These are phyloP conservation scores for Arabis alpina DNA, from an alignment of 345 rosid genomes.

Conservation along the genomic window DNA sequence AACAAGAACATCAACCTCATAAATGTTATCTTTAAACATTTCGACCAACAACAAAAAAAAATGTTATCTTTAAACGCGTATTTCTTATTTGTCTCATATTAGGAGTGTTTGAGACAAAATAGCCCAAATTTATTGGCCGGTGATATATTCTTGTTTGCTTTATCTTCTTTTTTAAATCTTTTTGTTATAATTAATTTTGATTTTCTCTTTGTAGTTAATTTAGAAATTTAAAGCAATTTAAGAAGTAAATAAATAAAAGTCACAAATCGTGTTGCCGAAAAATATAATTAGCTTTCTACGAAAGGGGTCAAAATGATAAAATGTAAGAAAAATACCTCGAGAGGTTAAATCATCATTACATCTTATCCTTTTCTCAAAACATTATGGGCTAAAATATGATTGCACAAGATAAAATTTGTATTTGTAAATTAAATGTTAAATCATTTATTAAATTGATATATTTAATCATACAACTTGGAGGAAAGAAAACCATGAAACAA, in stretches of 20 bases:
- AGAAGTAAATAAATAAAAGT: background rate
- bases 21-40: conserved; percentile 56
- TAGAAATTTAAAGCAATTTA: background rate
- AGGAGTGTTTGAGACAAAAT: conserved; percentile 37
- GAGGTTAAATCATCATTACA: conserved; percentile 41
- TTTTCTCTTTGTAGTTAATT: background rate
- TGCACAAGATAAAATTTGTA: conserved; percentile 19
- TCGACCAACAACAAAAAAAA: background rate
- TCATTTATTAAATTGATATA: conserved; percentile 13
- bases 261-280: conserved; percentile 36
- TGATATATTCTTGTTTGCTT: conserved; percentile 33
- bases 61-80: conserved; percentile 55
- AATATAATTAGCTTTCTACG: conserved; percentile 37
- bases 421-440: conserved; percentile 17
- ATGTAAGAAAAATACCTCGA: conserved; percentile 38
- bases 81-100: conserved; percentile 46
- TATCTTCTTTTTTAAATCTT: background rate
- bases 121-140: conserved; percentile 40
- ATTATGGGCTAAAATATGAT: conserved; percentile 36
- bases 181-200: background rate
- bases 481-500: conserved; percentile 33
- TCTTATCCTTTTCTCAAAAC: conserved; percentile 21
- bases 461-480: background rate
- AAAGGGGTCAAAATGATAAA: conserved; percentile 38
- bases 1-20: conserved; percentile 59